Conservation (phyloP, 768 basidiomycete species). For the Rhizopogon sp. region DNA sequence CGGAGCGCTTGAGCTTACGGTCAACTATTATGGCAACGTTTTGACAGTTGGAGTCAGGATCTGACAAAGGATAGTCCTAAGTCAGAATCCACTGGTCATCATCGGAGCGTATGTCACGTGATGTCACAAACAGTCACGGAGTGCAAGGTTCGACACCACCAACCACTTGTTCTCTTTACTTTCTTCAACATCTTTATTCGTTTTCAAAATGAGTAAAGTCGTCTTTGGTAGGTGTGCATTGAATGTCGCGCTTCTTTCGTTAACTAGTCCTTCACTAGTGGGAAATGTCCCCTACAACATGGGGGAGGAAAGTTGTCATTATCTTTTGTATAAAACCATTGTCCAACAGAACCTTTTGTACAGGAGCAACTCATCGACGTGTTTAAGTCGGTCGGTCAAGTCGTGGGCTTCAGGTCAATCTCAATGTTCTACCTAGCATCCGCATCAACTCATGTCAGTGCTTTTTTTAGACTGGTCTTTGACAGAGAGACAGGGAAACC, state of each 20-base stretch:
- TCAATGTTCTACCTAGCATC: neutral
- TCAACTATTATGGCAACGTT: no score
- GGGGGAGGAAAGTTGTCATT: slow-evolving; percentile 50
- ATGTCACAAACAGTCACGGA: no score
- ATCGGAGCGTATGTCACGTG: no score
- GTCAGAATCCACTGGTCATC: no score
- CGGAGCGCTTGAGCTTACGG: no score
- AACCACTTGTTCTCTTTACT: neutral
- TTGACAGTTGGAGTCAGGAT: no score
- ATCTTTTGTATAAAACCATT: slow-evolving; percentile 4
- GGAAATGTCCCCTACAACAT: slow-evolving; percentile 91
- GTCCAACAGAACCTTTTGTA: neutral
- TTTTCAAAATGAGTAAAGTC: slow-evolving; percentile 54
- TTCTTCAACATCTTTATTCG: neutral
- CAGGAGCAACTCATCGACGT: slow-evolving; percentile 83
- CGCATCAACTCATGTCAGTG: neutral
- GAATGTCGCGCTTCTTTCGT: neutral
- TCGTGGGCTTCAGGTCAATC: slow-evolving; percentile 76
- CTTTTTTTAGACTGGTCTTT: slow-evolving; percentile 64
- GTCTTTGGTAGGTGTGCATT: slow-evolving; percentile 53
- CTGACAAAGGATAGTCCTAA: no score
- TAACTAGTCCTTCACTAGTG: slow-evolving; percentile 35
- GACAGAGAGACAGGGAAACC: slow-evolving; percentile 94
- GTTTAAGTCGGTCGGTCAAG: slow-evolving; percentile 85
- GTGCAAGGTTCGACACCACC: no score